Base-by-base conservation (phyloP, 108 stramenopile genomes). In the Halocafeteria seosinensis region DNA sequence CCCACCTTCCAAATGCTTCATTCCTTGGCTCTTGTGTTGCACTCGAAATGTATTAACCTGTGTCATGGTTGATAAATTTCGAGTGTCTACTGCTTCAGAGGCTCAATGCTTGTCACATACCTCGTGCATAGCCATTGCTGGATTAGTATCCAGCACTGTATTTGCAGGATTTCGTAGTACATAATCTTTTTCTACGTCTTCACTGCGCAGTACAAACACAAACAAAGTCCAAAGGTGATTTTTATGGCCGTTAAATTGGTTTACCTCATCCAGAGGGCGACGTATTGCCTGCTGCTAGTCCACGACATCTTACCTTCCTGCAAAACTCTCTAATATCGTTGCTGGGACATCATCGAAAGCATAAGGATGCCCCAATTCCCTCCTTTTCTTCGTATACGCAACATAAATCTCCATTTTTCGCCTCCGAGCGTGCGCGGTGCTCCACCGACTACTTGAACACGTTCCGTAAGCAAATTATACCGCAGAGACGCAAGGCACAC, bases 1-100 rank as follows among this genome's bases (percentile, higher is more conserved):
- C 37, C 88, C 88, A 36, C 88, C 88, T 70, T 90, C 88, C 17
- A 28, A 23, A 28, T 67, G 66, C 34, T 61, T 61, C 62, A 67
- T 63, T 23, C 34, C 52, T 51, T 67, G 61, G 11, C 23, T 34
- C 27, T 63, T 67, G 59, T 17, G 34, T 13, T 52, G 33, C 3
- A 67, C 57, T 2, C 27, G 34, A n/a, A 21, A 6, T 2, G 57
- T 59, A n/a, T 59, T 59, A 5, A 9, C 52, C 52, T 53, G 42
- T n/a, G 42, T n/a, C 17, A n/a, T 17, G n/a, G n/a, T 17, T 17
- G 17, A 47, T 21, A n/a, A n/a, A n/a, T n/a, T n/a, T n/a, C n/a
- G n/a, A n/a, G n/a, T n/a, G n/a, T n/a, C n/a, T n/a, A n/a, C n/a
- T n/a, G n/a, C n/a, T n/a, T n/a, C n/a, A n/a, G n/a, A n/a, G n/a